Evolutionary conservation across 2,329 filamentous ascomycete genomes (phyloP), one percentile per base, ranked within the genome.

Genomic region (Nigrospora oryzae): DNA sequence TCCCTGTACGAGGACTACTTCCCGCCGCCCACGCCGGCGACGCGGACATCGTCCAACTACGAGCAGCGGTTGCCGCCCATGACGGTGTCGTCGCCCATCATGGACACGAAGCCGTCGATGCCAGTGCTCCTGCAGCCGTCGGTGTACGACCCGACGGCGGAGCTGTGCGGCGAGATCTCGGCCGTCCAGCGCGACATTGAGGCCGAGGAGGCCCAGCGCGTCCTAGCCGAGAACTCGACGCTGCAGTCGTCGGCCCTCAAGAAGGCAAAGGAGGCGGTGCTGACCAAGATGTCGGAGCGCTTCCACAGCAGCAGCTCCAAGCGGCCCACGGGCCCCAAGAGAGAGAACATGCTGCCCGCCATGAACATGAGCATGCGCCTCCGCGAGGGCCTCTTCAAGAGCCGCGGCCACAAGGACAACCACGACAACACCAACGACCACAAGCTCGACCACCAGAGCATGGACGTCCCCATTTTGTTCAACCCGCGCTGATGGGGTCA

Each of bases 401-500:
- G 62, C 46, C 48, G 17, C 15, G 23, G 23, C 10, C 23, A 28
- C 23, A 28, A 28, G 23, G 23, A 28, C 8, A 28, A 4, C 23
- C 23, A 28, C 23, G 35, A 31, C 35, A 46, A 50, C 15, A 41
- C 43, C 8, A 46, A 52, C 35, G 52, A 51, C 43, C 44, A 42
- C 7, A 14, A 46, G 16, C 41, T 48, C 17, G 55, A 75, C 44
- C 63, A 69, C 37, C 56, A 66, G 48, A 69, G 65, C 44, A 60
- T 77, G 56, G 76, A 79, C 53, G 79, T 83, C 49, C 79, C 79
- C 49, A 63, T 83, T 56, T 75, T 83, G 60, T 79, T 82, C 46
- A 78, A 71, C 58, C 67, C 71, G 38, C 58, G 53, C n/a, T 64
- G 49, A 58, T 31, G 36, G 19, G 16, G 23, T 14, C 23, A 7